Evolutionary conservation across 129 eudicot genomes (phyloP).

Genomic region (Centaurea solstitialis): DNA sequence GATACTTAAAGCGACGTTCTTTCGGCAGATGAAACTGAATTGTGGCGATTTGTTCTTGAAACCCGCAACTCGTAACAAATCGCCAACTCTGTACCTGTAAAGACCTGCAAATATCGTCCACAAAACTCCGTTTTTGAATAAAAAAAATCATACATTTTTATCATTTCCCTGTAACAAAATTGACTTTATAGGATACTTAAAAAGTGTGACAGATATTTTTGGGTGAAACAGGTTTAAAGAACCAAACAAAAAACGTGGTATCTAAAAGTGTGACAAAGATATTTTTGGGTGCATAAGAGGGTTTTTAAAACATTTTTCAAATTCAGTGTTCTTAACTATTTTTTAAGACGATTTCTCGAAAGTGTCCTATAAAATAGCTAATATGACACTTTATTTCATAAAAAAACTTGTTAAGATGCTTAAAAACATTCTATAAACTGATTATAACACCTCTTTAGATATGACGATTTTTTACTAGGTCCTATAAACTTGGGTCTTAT

Average conservation of each 20-base stretch:
- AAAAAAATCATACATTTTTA: not conserved
- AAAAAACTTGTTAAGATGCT: no score
- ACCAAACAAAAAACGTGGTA: no score
- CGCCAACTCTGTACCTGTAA: constrained; percentile 79
- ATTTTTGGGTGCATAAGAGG: not conserved
- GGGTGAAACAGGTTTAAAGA: no score
- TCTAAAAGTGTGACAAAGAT: no score
- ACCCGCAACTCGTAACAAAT: constrained; percentile 69
- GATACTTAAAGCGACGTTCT: constrained; percentile 73
- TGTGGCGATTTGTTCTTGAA: constrained; percentile 88
- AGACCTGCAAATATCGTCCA: constrained; percentile 49
- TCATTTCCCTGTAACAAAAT: no score
- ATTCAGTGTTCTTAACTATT: not conserved
- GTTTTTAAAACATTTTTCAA: no score
- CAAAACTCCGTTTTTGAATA: not conserved
- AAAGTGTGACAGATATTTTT: no score
- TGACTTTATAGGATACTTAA: no score
- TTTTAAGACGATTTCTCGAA: not conserved
- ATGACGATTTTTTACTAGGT: no score
- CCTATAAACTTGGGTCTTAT: not conserved
- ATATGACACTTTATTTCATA: not conserved
- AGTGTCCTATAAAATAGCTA: not conserved
- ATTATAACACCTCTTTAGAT: not conserved
- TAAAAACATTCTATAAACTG: not conserved
- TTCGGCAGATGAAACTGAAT: constrained; percentile 72